Conservation (phyloP, 1,284 basidiomycete genomes). For the Sporisorium iseilematis-ciliati region DNA sequence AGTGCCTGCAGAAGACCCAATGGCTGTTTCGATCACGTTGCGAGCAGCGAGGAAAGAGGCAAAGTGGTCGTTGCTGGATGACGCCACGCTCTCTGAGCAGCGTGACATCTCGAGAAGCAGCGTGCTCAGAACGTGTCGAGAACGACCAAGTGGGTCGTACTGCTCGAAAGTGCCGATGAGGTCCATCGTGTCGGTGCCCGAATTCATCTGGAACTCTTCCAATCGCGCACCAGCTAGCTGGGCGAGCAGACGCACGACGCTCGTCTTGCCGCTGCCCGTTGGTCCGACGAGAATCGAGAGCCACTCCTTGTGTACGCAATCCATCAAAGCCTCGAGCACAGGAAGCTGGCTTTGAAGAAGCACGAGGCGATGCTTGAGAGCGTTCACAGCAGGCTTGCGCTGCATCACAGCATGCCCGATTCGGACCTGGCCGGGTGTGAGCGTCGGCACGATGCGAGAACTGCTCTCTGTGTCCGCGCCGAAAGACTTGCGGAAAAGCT, state of each 20-base stretch:
- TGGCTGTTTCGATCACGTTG: slow-evolving; percentile 6
- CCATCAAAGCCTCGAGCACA: slow-evolving; percentile 81
- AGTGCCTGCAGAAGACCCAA: slow-evolving; percentile 1
- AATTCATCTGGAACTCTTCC: slow-evolving; percentile 83
- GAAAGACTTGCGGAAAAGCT: slow-evolving; percentile 78
- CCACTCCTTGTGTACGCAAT: slow-evolving; percentile 84
- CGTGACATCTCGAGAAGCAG: slow-evolving; percentile 31
- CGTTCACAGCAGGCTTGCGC: slow-evolving; percentile 70
- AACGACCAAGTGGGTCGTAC: slow-evolving; percentile 68
- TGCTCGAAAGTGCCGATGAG: slow-evolving; percentile 97
- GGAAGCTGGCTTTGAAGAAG: slow-evolving; percentile 79
- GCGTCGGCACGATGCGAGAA: slow-evolving; percentile 70
- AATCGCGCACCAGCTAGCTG: slow-evolving; percentile 78
- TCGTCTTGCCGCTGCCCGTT: slow-evolving; percentile 83
- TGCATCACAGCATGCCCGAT: slow-evolving; percentile 78
- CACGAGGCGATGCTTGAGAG: slow-evolving; percentile 48
- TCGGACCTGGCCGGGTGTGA: slow-evolving; percentile 76
- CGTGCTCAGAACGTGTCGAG: slow-evolving; percentile 15
- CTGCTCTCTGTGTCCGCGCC: slow-evolving; percentile 60
- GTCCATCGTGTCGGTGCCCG: slow-evolving; percentile 91
- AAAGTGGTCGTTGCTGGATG: slow-evolving; percentile 10
- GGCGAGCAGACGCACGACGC: slow-evolving; percentile 80
- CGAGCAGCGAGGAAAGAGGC: slow-evolving; percentile 18
- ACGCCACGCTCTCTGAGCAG: slow-evolving; percentile 15
- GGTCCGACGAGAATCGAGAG: slow-evolving; percentile 87